Evolutionary conservation across 83 land plant species (phyloP), one percentile per base, ranked within the genome.

Genomic region (Diphasiastrum complanatum): DNA sequence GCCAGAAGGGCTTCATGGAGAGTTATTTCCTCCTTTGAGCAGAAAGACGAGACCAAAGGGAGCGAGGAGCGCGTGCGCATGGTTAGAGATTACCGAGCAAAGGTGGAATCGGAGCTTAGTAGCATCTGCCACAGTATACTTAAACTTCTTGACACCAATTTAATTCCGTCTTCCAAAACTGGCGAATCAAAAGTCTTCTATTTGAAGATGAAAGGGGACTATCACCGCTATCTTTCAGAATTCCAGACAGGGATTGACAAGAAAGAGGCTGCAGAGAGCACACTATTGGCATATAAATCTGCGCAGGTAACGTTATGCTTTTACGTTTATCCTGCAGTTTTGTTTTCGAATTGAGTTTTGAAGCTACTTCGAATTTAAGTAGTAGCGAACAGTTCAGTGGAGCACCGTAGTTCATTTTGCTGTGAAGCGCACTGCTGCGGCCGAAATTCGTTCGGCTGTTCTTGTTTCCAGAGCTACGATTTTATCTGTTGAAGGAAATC

Each of bases 231-330:
- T 41, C 18, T 41, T 14, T 14, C 45, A 14, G 45, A 41, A 18
- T 41, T 41, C 18, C 12, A 41, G 45, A 41, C 45, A 41, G 45
- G 45, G n/a, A 18, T 18, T 41, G 45, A 41, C 12, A 41, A 18
- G n/a, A 41, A 41, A 18, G 45, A 41, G n/a, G 45, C 45, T 41
- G 45, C 45, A 41, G 45, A 41, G n/a, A 41, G 45, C 45, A 41
- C 45, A 14, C 18, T 41, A 41, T 41, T 41, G n/a, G 45, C 45
- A 14, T 41, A 41, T 18, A 41, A 41, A 41, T 41, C 45, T 14
- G 45, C 45, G n/a, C 45, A 41, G 45, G 45, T 41, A 41, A 14
- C n/a, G 12, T 1, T 18, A 14, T 1, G 12, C n/a, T n/a, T n/a
- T n/a, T n/a, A n/a, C n/a, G n/a, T n/a, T n/a, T n/a, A n/a, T n/a